Percentiles rank a stretch among this genome's conserved stretches.
Evolutionary conservation across 2,329 filamentous ascomycete genomes (phyloP).

Genomic region (Talaromyces sp.): DNA sequence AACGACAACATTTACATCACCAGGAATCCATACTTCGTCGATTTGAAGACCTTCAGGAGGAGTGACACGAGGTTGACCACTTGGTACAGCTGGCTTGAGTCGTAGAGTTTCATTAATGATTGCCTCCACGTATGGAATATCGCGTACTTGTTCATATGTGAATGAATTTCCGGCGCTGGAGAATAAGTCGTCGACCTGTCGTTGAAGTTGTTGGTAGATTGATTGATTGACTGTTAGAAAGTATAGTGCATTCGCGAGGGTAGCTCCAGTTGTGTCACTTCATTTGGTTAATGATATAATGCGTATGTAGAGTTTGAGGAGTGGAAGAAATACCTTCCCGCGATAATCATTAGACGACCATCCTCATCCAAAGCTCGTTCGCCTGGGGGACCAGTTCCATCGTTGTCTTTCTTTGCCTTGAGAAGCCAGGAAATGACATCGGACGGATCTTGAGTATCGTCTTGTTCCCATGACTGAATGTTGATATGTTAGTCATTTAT

Average conservation of each 20-base stretch:
- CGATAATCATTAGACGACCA: slow-evolving; percentile 19
- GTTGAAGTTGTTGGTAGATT: slow-evolving; percentile 31
- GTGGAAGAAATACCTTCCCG: slow-evolving; percentile 12
- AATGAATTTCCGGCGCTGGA: slow-evolving; percentile 17
- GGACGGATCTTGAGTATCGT: slow-evolving; percentile 26
- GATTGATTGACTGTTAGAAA: slow-evolving; percentile 32
- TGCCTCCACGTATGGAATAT: slow-evolving; percentile 26
- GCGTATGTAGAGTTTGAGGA: background rate
- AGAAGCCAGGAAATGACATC: slow-evolving; percentile 23
- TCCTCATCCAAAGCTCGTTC: slow-evolving; percentile 19
- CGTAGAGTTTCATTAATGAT: slow-evolving; percentile 37
- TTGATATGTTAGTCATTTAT: background rate
- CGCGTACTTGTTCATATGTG: slow-evolving; percentile 14
- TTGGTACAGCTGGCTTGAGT: slow-evolving; percentile 37
- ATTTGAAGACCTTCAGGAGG: slow-evolving; percentile 33
- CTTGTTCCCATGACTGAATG: slow-evolving; percentile 17
- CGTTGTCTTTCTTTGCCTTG: slow-evolving; percentile 19
- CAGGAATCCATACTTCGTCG: slow-evolving; percentile 30
- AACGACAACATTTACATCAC: slow-evolving; percentile 24
- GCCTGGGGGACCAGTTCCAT: slow-evolving; percentile 17
- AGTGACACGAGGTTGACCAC: slow-evolving; percentile 37
- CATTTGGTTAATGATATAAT: background rate
- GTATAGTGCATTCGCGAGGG: slow-evolving; percentile 32
- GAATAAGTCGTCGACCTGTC: slow-evolving; percentile 29
- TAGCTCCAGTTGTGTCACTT: slow-evolving; percentile 37